Conservation (phyloP, 129 eudicot genomes). For the Tagetes erecta region DNA sequence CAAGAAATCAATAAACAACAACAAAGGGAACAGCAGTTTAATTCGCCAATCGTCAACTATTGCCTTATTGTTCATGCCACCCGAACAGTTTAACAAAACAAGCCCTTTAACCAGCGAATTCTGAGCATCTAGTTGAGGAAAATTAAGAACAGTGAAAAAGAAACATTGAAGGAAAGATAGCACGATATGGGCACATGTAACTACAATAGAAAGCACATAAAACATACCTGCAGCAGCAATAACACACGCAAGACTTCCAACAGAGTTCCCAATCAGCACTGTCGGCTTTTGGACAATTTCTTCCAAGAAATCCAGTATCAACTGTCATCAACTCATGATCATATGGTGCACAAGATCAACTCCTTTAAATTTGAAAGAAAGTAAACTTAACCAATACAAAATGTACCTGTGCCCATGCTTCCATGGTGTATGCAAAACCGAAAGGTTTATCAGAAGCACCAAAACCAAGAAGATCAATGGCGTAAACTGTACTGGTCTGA, state of each 20-base stretch:
- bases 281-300: slow-evolving; percentile 77
- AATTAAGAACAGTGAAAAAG: slow-evolving; percentile 2
- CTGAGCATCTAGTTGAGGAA: slow-evolving; percentile 41
- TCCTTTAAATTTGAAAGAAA: slow-evolving; percentile 15
- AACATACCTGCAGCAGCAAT: slow-evolving; percentile 73
- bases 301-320: slow-evolving; percentile 74
- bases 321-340: slow-evolving; percentile 34
- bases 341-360: slow-evolving; percentile 14
- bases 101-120: slow-evolving; percentile 59
- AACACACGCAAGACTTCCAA: slow-evolving; percentile 95
- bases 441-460: slow-evolving; percentile 93
- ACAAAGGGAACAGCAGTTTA: slow-evolving; percentile 78
- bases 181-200: neutral
- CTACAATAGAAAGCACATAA: neutral
- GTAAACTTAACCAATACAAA: slow-evolving; percentile 7
- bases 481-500: slow-evolving; percentile 62
- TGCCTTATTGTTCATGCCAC: slow-evolving; percentile 98
- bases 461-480: slow-evolving; percentile 94
- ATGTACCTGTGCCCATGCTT: slow-evolving; percentile 79
- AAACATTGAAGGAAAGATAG: neutral
- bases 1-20: slow-evolving; percentile 76
- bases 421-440: slow-evolving; percentile 80
- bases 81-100: slow-evolving; percentile 87
- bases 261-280: slow-evolving; percentile 84
- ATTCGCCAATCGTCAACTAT: slow-evolving; percentile 98